Percentiles rank a stretch among this genome's conserved stretches.
These are phyloP conservation scores for Ustilago trichophora DNA, from an alignment of 1,284 basidiomycete species.

Conservation along the genomic window DNA sequence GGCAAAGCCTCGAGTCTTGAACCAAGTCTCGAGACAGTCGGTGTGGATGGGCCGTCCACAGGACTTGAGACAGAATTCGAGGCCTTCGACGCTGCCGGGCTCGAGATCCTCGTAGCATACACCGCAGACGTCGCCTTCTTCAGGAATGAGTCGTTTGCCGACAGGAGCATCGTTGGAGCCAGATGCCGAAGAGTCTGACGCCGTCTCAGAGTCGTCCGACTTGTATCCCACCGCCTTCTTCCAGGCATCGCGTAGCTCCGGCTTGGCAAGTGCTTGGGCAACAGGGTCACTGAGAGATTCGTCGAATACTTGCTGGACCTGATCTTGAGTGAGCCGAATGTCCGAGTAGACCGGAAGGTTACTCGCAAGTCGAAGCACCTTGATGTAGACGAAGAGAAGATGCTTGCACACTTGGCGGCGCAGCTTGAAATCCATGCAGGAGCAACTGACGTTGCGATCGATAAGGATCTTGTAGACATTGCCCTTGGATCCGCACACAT, in stretches of 20 bases:
- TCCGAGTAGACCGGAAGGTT: conserved; percentile 19
- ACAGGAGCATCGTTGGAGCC: background rate
- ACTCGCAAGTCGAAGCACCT: conserved; percentile 32
- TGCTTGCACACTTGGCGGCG: conserved; percentile 37
- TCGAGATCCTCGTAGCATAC: conserved; percentile 47
- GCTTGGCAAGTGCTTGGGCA: conserved; percentile 24
- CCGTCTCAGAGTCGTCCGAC: background rate
- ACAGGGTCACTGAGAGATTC: conserved; percentile 20
- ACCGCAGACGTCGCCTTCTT: conserved; percentile 40
- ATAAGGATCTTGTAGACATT: conserved; percentile 40
- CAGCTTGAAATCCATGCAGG: conserved; percentile 31
- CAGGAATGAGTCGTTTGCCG: conserved; percentile 31
- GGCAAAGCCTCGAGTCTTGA: conserved; percentile 17
- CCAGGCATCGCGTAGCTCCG: conserved; percentile 35
- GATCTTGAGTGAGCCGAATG: conserved; percentile 3
- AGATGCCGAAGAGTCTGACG: background rate
- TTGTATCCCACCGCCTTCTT: conserved; percentile 28
- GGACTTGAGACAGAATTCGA: conserved; percentile 40
- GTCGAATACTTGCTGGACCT: conserved; percentile 23
- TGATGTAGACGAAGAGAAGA: conserved; percentile 38
- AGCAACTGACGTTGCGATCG: conserved; percentile 14
- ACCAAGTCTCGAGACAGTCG: conserved; percentile 41
- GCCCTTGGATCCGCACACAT: conserved; percentile 35
- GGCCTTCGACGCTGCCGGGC: conserved; percentile 24
- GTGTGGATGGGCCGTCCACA: conserved; percentile 43